phyloP scores from a whole-genome alignment of 257 asterid genomes.

The Agastache rugosa region DNA sequence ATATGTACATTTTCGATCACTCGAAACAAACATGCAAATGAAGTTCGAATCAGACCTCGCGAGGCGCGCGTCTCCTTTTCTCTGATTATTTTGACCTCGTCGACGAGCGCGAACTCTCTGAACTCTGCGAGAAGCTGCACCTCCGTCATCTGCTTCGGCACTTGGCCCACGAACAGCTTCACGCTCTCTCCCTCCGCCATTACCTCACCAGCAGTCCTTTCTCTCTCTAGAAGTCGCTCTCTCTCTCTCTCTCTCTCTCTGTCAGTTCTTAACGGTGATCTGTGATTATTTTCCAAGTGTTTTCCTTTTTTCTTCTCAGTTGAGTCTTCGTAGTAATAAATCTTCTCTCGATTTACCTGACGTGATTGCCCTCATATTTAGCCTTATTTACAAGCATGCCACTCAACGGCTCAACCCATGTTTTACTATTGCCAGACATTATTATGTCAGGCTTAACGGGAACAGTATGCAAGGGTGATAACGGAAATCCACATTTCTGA shows the following conservation, averaged over 20 bases:
- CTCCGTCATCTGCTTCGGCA: slow-evolving; percentile 91
- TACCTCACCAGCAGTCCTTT: slow-evolving; percentile 14
- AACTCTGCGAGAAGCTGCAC: slow-evolving; percentile 72
- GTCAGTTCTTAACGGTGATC: slow-evolving; percentile 36
- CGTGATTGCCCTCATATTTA: slow-evolving; percentile 32
- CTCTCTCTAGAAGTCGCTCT: slow-evolving; percentile 37
- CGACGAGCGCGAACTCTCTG: slow-evolving; percentile 70
- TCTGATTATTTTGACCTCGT: slow-evolving; percentile 89
- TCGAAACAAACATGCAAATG: slow-evolving; percentile 43
- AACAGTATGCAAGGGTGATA: no score
- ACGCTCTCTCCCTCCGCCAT: slow-evolving; percentile 98
- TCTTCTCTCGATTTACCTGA: slow-evolving; percentile 39
- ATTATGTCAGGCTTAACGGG: no score
- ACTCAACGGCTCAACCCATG: slow-evolving; percentile 32
- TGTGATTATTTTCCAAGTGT: slow-evolving; percentile 18
- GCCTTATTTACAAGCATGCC: slow-evolving; percentile 56
- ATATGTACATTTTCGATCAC: slow-evolving; percentile 48
- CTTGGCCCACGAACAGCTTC: slow-evolving; percentile 98
- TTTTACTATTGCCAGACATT: neutral
- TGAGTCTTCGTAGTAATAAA: slow-evolving; percentile 53
- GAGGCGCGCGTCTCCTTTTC: slow-evolving; percentile 91
- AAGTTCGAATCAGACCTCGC: slow-evolving; percentile 67
- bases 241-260: slow-evolving; percentile 3
- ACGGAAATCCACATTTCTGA: no score
- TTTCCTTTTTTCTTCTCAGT: slow-evolving; percentile 33